These are phyloP conservation scores for Kodamaea suecica DNA, from an alignment of 1,139 yeast species.

Conservation along the genomic window DNA sequence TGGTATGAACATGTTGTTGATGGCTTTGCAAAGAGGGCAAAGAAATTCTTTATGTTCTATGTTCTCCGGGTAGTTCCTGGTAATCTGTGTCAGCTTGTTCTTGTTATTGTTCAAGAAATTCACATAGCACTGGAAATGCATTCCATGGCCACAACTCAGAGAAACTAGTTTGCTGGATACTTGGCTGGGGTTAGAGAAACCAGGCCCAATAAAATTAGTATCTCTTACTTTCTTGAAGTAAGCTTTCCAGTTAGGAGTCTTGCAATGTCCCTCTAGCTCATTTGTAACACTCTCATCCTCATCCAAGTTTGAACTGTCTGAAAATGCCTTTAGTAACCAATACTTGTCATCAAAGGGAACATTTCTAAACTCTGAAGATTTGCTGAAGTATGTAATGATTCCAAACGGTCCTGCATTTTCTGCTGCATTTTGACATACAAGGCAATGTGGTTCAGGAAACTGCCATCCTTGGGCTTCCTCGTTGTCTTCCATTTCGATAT, in stretches of 20 bases:
- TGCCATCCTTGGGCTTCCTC: constrained; percentile 49
- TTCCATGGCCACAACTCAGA: constrained; percentile 91
- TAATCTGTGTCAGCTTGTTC: constrained; percentile 64
- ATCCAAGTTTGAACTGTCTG: constrained; percentile 53
- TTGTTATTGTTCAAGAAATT: constrained; percentile 56
- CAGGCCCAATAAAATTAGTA: constrained; percentile 62
- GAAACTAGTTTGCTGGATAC: constrained; percentile 53
- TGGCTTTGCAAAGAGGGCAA: constrained; percentile 88
- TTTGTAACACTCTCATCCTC: constrained; percentile 23
- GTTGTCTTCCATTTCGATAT: constrained; percentile 34
- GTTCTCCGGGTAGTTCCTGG: constrained; percentile 80
- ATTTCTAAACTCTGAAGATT: constrained; percentile 58
- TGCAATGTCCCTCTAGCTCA: constrained; percentile 15
- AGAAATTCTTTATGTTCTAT: constrained; percentile 67
- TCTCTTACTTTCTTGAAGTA: constrained; percentile 38
- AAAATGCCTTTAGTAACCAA: constrained; percentile 66
- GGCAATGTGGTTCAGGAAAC: constrained; percentile 79
- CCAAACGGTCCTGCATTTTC: constrained; percentile 74
- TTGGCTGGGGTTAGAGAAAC: constrained; percentile 48
- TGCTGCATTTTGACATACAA: constrained; percentile 82
- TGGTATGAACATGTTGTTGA: constrained; percentile 83
- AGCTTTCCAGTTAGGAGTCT: constrained; percentile 34
- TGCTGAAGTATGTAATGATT: constrained; percentile 57
- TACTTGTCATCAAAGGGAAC: constrained; percentile 63
- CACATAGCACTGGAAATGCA: constrained; percentile 78